phyloP scores from a whole-genome alignment of 192 early-diverging fungal species.

The Lunasporangiospora selenospora region DNA sequence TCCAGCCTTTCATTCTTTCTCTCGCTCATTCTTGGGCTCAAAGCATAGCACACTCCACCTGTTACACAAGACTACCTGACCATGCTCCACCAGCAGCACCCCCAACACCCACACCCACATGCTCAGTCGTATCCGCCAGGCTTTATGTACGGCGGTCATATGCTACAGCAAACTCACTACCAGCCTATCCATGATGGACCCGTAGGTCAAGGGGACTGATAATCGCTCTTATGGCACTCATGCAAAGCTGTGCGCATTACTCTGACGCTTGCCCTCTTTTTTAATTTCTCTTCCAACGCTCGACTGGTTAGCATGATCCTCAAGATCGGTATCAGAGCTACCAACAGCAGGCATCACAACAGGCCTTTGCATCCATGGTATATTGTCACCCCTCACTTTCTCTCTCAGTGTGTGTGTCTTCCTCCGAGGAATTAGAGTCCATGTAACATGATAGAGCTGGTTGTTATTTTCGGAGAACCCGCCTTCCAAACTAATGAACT shows the following conservation, averaged over 20 bases:
- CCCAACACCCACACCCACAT: neutral
- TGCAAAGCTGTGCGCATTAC: neutral
- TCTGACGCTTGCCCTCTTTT: neutral
- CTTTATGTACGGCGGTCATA: constrained; percentile 6
- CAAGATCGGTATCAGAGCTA: constrained; percentile 17
- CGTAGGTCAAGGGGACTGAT: neutral
- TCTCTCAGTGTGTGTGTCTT: no score
- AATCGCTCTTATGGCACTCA: neutral
- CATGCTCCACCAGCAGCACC: constrained; percentile 9
- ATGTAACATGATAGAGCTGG: no score
- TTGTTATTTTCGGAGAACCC: no score
- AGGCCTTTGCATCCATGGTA: constrained; percentile 20
- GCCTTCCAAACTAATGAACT: neutral
- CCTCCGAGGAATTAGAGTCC: no score
- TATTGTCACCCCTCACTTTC: neutral
- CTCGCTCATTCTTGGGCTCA: no score
- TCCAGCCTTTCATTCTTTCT: no score
- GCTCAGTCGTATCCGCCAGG: constrained; percentile 8
- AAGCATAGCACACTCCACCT: no score
- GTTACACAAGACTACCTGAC: no score
- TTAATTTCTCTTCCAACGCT: neutral
- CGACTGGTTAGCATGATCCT: constrained; percentile 13
- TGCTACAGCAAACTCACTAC: neutral
- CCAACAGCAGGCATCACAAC: constrained; percentile 16
- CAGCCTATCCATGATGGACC: neutral